Evolutionary conservation across 257 asterid genomes (phyloP), one percentile per base, ranked within the genome.

Genomic region (Paraleonurus japonicus): DNA sequence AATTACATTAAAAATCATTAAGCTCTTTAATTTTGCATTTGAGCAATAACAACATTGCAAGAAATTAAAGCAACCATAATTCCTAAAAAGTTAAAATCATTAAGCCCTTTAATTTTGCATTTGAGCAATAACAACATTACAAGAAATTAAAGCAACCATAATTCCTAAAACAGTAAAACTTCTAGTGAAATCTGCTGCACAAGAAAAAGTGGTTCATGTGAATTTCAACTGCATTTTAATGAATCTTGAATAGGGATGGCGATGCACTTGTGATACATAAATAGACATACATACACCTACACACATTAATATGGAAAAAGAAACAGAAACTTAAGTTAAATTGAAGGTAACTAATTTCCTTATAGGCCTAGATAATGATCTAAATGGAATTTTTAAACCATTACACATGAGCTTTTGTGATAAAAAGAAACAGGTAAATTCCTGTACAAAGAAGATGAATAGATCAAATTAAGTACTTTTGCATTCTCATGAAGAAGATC

Each of bases 121-220:
- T 24, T 39, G 61, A 60, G 69, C 39, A 66, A 59, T 48, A 22
- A 70, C 37, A 69, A n/a, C 45, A 41, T 47, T 1, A 72, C 20
- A 24, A 67, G 68, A 63, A 67, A 37, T 4, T 35, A 24, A 63
- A 66, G 68, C 68, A 67, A 55, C 24, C 48, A 70, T 32, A 64
- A 3, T 47, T 57, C 26, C 58, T 20, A 7, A 53, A 53, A 13
- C 51, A 12, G 19, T 43, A 35, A 75, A 28, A 70, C 17, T 63
- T 51, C 39, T 60, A 75, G 35, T 27, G n/a, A 28, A 65, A 54
- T 76, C 59, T 53, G 61, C 33, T 10, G 24, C 17, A 50, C 26
- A 19, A 53, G 68, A 67, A 20, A 70, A 70, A 67, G n/a, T 43
- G 63, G 59, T 70, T 71, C 83, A 79, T 79, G 83, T 79, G 80